Evolutionary conservation across 495 filamentous ascomycete genomes (phyloP), one percentile per base, ranked within the genome.

Genomic region (Trichoderma erinaceum): DNA sequence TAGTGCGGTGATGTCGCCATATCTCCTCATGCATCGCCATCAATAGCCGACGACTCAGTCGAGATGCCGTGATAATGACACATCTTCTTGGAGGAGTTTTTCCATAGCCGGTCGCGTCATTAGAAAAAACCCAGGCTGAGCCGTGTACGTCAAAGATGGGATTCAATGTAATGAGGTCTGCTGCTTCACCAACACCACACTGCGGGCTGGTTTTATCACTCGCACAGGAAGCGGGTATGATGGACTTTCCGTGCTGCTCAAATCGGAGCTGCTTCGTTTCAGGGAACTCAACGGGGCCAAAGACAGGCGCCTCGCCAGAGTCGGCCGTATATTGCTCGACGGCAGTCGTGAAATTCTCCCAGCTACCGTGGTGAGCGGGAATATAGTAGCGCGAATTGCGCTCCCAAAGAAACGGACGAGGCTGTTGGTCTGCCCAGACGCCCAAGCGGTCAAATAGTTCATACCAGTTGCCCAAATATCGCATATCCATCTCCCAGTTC

Each of bases 401-500:
- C 74, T 99, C 96, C 95, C 95, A 98, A 6, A 97, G 81, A 2
- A 86, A 89, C 73, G 91, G 89, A 4, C 95, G 88, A 0, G 91
- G 90, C 75, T 98, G 94, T 58, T 87, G 73, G 61, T 82, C 84
- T 2, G 92, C 89, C 92, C 92, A 99, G 41, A 76, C 75, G 18
- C 79, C 79, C 46, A 95, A 84, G 68, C 88, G 86, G 68, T 90
- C 85, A 74, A 98, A 96, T 13, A 98, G 82, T 72, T 97, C 89
- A 78, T 97, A 97, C 83, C 90, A 96, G 76, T 97, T 92, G 25
- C 95, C 95, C 0, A 92, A 90, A 78, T 93, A 96, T 2, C 95
- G 87, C 69, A 92, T 88, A 75, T 99, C 95, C 87, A 98, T 93
- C 78, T 99, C 95, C 93, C 92, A 97, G 75, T 99, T 93, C 95